Evolutionary conservation across 208 protist genomes (phyloP).

Genomic region (Trypanosoma avium): DNA sequence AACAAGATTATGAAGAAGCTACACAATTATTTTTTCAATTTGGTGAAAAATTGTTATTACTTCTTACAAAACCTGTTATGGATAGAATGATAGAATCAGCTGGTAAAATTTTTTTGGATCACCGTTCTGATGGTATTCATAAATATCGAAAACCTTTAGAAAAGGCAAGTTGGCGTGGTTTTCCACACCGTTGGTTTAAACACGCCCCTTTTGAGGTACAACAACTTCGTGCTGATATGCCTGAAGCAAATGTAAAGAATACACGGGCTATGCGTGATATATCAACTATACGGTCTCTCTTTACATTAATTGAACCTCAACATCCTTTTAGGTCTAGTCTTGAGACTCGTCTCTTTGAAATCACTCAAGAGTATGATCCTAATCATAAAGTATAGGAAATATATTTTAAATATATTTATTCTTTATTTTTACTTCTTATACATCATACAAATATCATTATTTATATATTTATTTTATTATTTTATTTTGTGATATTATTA

Average conservation of each 20-base stretch:
- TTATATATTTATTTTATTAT: too few relatives aligned
- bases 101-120: slow-evolving; percentile 57
- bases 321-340: slow-evolving; percentile 67
- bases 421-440: neutral
- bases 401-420: neutral
- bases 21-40: slow-evolving; percentile 73
- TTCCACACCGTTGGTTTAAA: slow-evolving; percentile 84
- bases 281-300: slow-evolving; percentile 74
- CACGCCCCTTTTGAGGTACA: slow-evolving; percentile 90
- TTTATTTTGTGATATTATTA: neutral
- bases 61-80: slow-evolving; percentile 72
- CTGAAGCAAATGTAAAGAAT: slow-evolving; percentile 63
- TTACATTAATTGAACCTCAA: slow-evolving; percentile 81
- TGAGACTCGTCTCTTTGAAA: slow-evolving; percentile 66
- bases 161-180: slow-evolving; percentile 69
- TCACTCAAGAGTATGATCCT: slow-evolving; percentile 65
- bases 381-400: slow-evolving; percentile 2
- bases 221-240: slow-evolving; percentile 85
- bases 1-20: slow-evolving; percentile 58
- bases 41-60: slow-evolving; percentile 77
- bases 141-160: slow-evolving; percentile 44
- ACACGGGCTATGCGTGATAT: slow-evolving; percentile 81
- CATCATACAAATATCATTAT: neutral
- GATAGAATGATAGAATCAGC: slow-evolving; percentile 78
- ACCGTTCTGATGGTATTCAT: slow-evolving; percentile 73